Evolutionary conservation across 768 basidiomycete species (phyloP).

Genomic region (Candolleomyces aberdarensis): DNA sequence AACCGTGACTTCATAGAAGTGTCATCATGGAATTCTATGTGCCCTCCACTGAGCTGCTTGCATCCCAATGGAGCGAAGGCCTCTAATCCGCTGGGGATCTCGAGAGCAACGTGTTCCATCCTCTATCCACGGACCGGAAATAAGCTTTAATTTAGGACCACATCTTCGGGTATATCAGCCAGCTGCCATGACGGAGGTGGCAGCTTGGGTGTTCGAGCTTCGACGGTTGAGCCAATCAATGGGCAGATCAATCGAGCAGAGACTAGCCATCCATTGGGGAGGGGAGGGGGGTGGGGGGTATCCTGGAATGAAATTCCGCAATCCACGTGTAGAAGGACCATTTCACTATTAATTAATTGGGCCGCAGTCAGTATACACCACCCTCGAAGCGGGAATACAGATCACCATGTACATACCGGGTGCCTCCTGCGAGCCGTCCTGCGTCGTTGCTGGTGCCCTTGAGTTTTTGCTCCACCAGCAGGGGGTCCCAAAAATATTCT

Average conservation of each 20-base stretch:
- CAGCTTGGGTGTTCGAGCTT: neutral
- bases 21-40: neutral
- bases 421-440: slow-evolving; percentile 13
- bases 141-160: neutral
- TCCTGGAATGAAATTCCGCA: neutral
- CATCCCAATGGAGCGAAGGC: neutral
- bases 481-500: slow-evolving; percentile 6
- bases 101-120: neutral
- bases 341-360: neutral
- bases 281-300: neutral
- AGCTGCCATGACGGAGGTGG: neutral
- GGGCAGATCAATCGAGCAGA: too few relatives aligned
- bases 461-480: neutral
- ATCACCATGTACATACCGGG: slow-evolving; percentile 9
- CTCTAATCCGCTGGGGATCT: neutral
- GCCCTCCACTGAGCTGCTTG: neutral
- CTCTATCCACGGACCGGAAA: neutral
- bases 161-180: neutral
- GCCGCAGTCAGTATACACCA: neutral
- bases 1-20: neutral
- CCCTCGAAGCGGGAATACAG: neutral
- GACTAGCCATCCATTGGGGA: neutral
- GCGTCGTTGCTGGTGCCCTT: neutral
- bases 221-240: too few relatives aligned
- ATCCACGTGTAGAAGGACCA: neutral